These are phyloP conservation scores for Tolypocladium ovalisporum DNA, from an alignment of 2,329 filamentous ascomycete genomes.

Conservation along the genomic window DNA sequence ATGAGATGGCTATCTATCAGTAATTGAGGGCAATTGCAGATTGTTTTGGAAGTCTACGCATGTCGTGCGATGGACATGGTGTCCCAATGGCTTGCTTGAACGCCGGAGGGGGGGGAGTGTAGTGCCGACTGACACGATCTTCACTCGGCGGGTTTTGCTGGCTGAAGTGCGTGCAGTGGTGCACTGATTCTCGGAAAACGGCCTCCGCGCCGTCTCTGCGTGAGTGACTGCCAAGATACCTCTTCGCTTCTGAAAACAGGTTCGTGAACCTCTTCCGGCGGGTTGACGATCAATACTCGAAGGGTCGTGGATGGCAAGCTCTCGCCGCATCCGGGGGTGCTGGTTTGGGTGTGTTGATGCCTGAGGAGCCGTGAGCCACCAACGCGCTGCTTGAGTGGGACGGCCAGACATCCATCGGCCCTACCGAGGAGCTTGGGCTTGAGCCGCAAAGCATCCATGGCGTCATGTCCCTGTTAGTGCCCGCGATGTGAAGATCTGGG, in stretches of 20 bases:
- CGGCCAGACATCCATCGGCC: constrained; percentile 10
- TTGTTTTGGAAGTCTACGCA: not conserved
- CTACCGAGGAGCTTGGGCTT: constrained; percentile 15
- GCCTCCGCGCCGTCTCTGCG: not conserved
- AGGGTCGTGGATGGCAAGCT: not conserved
- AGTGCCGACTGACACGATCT: too few relatives aligned
- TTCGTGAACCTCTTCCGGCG: not conserved
- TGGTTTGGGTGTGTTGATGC: not conserved
- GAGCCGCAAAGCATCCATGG: constrained; percentile 16
- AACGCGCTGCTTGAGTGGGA: not conserved
- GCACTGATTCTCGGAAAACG: not conserved
- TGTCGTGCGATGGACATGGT: not conserved
- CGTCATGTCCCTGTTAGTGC: constrained; percentile 9
- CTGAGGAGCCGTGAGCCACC: not conserved
- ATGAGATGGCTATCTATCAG: not conserved
- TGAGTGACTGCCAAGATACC: not conserved
- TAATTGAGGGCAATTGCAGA: not conserved
- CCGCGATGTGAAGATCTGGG: constrained; percentile 13
- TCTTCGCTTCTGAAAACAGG: not conserved
- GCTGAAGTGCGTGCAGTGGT: too few relatives aligned
- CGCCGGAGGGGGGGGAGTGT: too few relatives aligned
- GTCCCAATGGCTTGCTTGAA: not conserved
- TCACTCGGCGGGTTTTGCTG: not conserved
- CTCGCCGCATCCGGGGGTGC: not conserved
- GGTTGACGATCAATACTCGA: not conserved